phyloP scores from a whole-genome alignment of 306 rosid genomes.

The Trifolium repens region DNA sequence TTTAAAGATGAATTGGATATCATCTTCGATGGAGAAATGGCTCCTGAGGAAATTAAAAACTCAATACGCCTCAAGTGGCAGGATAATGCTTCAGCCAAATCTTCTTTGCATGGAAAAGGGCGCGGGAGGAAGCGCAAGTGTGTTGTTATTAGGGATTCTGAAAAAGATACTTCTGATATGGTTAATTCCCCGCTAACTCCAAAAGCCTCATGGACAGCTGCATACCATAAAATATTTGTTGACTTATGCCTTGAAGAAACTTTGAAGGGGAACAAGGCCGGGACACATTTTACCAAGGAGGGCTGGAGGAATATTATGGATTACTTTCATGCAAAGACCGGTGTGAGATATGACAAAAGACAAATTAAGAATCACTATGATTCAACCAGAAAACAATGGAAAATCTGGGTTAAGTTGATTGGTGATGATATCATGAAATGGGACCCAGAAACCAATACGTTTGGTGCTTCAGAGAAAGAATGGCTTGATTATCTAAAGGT shows the following conservation, averaged over 20 bases:
- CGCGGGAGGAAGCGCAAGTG: constrained; percentile 46
- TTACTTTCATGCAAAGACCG: constrained; percentile 55
- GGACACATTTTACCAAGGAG: constrained; percentile 62
- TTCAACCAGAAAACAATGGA: constrained; percentile 61
- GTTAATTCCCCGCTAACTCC: constrained; percentile 37
- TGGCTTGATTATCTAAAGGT: constrained; percentile 53
- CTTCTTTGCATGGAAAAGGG: constrained; percentile 45
- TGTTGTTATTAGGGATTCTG: constrained; percentile 31
- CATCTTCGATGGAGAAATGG: constrained; percentile 48
- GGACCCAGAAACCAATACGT: constrained; percentile 54
- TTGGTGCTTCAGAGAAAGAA: constrained; percentile 57
- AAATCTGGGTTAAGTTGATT: constrained; percentile 62
- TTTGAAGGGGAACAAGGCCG: constrained; percentile 59
- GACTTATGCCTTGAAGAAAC: constrained; percentile 59
- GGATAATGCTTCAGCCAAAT: constrained; percentile 42
- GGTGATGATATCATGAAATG: constrained; percentile 62
- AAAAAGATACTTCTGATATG: constrained; percentile 34
- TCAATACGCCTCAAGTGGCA: constrained; percentile 41
- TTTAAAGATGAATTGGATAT: constrained; percentile 54
- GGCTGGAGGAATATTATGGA: constrained; percentile 65
- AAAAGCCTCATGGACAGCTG: constrained; percentile 65
- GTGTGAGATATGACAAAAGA: constrained; percentile 56
- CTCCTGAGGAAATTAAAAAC: constrained; percentile 39
- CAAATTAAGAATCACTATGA: constrained; percentile 72
- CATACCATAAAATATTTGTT: constrained; percentile 56